A percentile compares a stretch with the other conserved stretches of the same genome.
Conservation (phyloP, 1,139 yeast species). For the Kodamaea sp. region DNA sequence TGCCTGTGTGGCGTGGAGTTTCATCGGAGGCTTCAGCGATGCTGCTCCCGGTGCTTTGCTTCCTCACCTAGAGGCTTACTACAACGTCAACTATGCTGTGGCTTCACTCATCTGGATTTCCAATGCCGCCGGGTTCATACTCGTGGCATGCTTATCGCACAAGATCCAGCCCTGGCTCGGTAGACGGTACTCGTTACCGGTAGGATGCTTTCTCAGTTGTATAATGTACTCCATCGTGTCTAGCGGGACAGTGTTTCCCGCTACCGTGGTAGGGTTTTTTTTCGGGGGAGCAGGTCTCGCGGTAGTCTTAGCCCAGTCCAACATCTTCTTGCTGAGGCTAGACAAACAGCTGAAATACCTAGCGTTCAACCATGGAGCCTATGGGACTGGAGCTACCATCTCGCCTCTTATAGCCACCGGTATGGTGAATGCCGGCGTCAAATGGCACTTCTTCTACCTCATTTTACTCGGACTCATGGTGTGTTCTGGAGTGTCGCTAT, state of each 20-base stretch:
- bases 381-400: constrained; percentile 65
- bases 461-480: constrained; percentile 45
- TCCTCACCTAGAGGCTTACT: constrained; percentile 42
- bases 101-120: constrained; percentile 49
- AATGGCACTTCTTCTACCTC: constrained; percentile 57
- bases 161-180: constrained; percentile 45
- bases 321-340: constrained; percentile 55
- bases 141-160: constrained; percentile 41
- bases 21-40: constrained; percentile 39
- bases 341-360: constrained; percentile 50
- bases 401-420: constrained; percentile 61
- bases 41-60: constrained; percentile 52
- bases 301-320: constrained; percentile 54
- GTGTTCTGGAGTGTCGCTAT: constrained; percentile 25
- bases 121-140: constrained; percentile 47
- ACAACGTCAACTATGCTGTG: constrained; percentile 36
- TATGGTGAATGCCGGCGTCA: constrained; percentile 46
- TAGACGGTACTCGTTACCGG: constrained; percentile 32
- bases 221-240: constrained; percentile 44
- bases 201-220: constrained; percentile 37
- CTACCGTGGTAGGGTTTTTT: constrained; percentile 53
- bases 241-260: constrained; percentile 36
- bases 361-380: constrained; percentile 58
- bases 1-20: constrained; percentile 43
- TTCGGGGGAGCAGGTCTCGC: constrained; percentile 65